Evolutionary conservation across 2,329 filamentous ascomycete genomes (phyloP).

Genomic region (Sclerotinia nivalis): DNA sequence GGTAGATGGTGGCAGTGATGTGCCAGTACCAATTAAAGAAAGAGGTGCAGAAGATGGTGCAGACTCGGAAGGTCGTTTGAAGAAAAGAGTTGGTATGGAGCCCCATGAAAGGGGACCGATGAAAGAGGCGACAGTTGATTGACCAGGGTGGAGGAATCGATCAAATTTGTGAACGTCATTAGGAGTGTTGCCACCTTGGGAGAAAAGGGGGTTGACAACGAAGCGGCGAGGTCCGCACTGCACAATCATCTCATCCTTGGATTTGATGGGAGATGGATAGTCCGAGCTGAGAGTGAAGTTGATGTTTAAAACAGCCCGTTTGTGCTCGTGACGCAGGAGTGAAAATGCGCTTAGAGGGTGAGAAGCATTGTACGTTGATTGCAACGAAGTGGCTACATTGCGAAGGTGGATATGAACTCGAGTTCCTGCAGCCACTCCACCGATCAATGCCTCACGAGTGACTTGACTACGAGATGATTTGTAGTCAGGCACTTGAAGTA

Average conservation of each 20-base stretch:
- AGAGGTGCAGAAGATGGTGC: slow-evolving; percentile 55
- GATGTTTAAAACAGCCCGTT: slow-evolving; percentile 85
- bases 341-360: slow-evolving; percentile 77
- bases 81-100: slow-evolving; percentile 85
- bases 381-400: slow-evolving; percentile 56
- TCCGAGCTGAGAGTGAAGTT: slow-evolving; percentile 84
- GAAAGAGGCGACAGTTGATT: slow-evolving; percentile 85
- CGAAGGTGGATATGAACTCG: slow-evolving; percentile 78
- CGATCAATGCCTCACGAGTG: slow-evolving; percentile 80
- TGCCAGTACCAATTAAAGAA: slow-evolving; percentile 81
- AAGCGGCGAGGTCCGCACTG: slow-evolving; percentile 89
- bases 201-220: slow-evolving; percentile 87
- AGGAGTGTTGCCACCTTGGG: slow-evolving; percentile 81
- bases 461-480: slow-evolving; percentile 76
- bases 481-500: slow-evolving; percentile 89
- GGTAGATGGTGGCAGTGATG: slow-evolving; percentile 74
- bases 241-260: slow-evolving; percentile 88
- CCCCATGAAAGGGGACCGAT: slow-evolving; percentile 93
- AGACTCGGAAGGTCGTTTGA: slow-evolving; percentile 58
- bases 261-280: slow-evolving; percentile 73
- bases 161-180: slow-evolving; percentile 98
- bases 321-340: slow-evolving; percentile 90
- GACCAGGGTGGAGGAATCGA: slow-evolving; percentile 86
- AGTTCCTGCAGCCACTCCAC: slow-evolving; percentile 81
- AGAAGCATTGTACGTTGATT: slow-evolving; percentile 53